phyloP scores from a whole-genome alignment of 345 rosid genomes.

The Arabidopsis suecica region DNA sequence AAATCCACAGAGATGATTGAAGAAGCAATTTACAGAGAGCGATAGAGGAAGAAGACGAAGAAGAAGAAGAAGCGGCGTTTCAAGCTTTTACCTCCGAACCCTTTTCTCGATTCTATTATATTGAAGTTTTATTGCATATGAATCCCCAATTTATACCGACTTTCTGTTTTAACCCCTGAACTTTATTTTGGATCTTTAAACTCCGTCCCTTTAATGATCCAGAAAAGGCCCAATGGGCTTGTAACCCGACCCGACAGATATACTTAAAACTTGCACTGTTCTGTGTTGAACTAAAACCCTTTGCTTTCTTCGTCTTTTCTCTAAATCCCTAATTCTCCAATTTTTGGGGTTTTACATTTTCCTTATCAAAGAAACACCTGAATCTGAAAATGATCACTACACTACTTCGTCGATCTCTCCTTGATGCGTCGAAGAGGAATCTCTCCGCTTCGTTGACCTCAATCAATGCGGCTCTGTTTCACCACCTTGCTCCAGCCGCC shows the following conservation, averaged over 20 bases:
- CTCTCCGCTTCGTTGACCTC: constrained; percentile 30
- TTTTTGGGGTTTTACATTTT: constrained; percentile 27
- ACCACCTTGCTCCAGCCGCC: constrained; percentile 30
- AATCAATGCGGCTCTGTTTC: constrained; percentile 8
- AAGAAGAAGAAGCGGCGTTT: constrained; percentile 25
- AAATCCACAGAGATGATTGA: neutral
- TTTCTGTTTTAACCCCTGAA: neutral
- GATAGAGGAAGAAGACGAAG: neutral
- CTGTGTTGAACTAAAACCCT: constrained; percentile 10
- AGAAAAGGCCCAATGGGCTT: constrained; percentile 4
- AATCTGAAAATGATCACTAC: constrained; percentile 40
- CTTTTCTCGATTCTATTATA: neutral
- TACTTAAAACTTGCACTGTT: neutral
- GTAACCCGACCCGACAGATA: constrained; percentile 7
- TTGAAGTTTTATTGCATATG: neutral
- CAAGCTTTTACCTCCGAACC: constrained; percentile 24
- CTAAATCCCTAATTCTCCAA: constrained; percentile 45
- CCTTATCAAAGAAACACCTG: constrained; percentile 1
- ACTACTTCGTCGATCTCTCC: constrained; percentile 37
- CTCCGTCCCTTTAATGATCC: neutral
- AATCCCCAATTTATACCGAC: neutral
- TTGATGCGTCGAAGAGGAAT: constrained; percentile 29
- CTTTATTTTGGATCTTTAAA: neutral
- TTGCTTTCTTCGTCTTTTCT: neutral
- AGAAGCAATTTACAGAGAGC: neutral